Percentiles rank a stretch among this genome's conserved stretches.
These are phyloP conservation scores for Penicillium lagena DNA, from an alignment of 495 filamentous ascomycete genomes.

Conservation along the genomic window DNA sequence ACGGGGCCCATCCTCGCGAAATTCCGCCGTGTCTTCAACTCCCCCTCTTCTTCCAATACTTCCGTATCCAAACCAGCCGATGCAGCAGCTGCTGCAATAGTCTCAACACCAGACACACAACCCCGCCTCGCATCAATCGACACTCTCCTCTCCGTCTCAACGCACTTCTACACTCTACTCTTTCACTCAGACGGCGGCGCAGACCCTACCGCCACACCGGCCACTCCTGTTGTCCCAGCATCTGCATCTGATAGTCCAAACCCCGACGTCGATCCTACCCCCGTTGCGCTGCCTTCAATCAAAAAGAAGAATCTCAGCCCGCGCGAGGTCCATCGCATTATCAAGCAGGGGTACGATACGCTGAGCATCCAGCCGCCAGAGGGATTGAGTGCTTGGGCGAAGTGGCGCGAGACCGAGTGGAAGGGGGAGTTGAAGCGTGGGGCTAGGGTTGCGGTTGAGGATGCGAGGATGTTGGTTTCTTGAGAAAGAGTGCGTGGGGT, in stretches of 20 bases:
- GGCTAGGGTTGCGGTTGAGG: constrained; percentile 62
- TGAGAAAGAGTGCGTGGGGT: constrained; percentile 1
- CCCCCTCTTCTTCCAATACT: constrained; percentile 12
- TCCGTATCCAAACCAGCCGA: constrained; percentile 7
- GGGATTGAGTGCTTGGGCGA: constrained; percentile 72
- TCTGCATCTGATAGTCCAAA: constrained; percentile 10
- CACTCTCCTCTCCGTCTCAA: constrained; percentile 74
- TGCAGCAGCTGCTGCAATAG: not conserved
- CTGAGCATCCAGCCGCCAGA: constrained; percentile 80
- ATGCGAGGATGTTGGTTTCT: constrained; percentile 36
- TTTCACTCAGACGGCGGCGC: constrained; percentile 49
- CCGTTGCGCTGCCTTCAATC: constrained; percentile 24
- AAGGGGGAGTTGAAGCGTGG: constrained; percentile 75
- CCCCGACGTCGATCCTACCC: constrained; percentile 15
- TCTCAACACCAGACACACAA: constrained; percentile 8
- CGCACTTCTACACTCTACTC: constrained; percentile 80
- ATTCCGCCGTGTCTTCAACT: constrained; percentile 69
- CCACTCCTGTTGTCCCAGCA: not conserved
- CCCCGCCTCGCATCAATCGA: constrained; percentile 56
- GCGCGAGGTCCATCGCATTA: constrained; percentile 78
- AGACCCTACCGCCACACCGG: constrained; percentile 8
- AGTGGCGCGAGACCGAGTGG: constrained; percentile 61
- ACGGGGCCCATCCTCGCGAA: constrained; percentile 76
- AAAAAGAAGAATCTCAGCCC: constrained; percentile 65
- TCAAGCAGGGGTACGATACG: constrained; percentile 93